Evolutionary conservation across 2,329 filamentous ascomycete genomes (phyloP), one percentile per base, ranked within the genome.

Genomic region (Aspergillus ruber): DNA sequence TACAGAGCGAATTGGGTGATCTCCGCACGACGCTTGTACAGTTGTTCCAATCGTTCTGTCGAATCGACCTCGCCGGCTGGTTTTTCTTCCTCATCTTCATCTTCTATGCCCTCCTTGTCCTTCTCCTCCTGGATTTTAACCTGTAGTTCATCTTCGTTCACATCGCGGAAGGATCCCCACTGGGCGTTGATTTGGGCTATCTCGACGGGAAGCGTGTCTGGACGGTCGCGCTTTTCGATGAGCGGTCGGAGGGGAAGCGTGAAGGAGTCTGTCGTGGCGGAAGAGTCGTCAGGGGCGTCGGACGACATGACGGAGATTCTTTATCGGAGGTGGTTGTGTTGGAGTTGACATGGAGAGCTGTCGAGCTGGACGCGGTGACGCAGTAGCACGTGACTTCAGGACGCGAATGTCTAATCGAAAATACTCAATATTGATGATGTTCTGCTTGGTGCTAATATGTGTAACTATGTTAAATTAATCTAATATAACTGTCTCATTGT

Each of bases 151-250:
- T 82, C 78, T 66, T 95, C 87, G 43, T 83, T 88, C 54, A 97
- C 76, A 57, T 84, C 77, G 50, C 88, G 84, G 64, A 97, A 94
- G 20, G 88, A 87, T 12, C 88, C 88, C 50, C 86, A 84, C 60
- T 94, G 84, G 39, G 74, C 69, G 56, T 90, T 86, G 60, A 95
- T 85, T 56, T 90, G 88, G 49, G 79, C 74, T 56, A 96, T 89
- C 56, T 91, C 85, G 42, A 85, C 79, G 48, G 80, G 75, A n/a
- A 96, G 75, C 42, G 76, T 79, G 62, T 80, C 60, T 73, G 75
- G 61, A 72, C 79, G 70, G 74, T 78, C 59, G 71, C 75, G 48
- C 56, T 59, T 54, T 48, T 65, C 57, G 6, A 54, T 45, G 4
- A 60, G 81, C 38, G 85, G 80, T 48, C 81, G 80, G 49, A 90